Percentiles rank a stretch among this genome's conserved stretches.
These are phyloP conservation scores for Cynara cardunculus DNA, from an alignment of 129 eudicot species.

Conservation along the genomic window DNA sequence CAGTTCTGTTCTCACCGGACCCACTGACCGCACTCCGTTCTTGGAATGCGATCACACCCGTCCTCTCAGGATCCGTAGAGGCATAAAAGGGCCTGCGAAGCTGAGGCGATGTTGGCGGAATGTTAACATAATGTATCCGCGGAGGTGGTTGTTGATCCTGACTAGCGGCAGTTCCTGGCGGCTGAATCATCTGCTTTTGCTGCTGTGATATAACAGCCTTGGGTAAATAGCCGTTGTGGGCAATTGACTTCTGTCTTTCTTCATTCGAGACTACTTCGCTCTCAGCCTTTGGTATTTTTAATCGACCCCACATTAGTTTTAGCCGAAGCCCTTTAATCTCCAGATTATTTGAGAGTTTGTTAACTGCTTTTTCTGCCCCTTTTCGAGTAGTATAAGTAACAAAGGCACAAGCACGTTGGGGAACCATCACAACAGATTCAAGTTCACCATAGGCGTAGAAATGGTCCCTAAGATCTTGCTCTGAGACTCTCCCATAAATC, in stretches of 20 bases:
- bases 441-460: slow-evolving; percentile 91
- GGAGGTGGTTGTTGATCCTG: slow-evolving; percentile 36
- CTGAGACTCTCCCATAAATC: slow-evolving; percentile 64
- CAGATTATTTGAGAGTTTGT: slow-evolving; percentile 75
- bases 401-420: slow-evolving; percentile 88
- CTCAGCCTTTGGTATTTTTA: slow-evolving; percentile 67
- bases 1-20: slow-evolving; percentile 39
- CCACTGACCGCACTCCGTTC: slow-evolving; percentile 52
- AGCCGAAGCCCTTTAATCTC: slow-evolving; percentile 74
- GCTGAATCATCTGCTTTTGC: slow-evolving; percentile 60
- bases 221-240: slow-evolving; percentile 78
- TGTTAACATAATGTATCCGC: slow-evolving; percentile 61
- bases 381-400: slow-evolving; percentile 91
- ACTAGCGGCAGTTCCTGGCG: slow-evolving; percentile 46
- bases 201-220: slow-evolving; percentile 85
- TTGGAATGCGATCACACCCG: slow-evolving; percentile 69
- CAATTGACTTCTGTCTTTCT: slow-evolving; percentile 61
- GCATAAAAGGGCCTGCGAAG: slow-evolving; percentile 68
- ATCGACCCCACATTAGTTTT: slow-evolving; percentile 95
- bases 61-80: slow-evolving; percentile 86
- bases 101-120: slow-evolving; percentile 63
- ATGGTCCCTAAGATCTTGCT: slow-evolving; percentile 82
- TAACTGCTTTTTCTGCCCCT: slow-evolving; percentile 89
- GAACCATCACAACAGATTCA: slow-evolving; percentile 72
- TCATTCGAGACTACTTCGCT: slow-evolving; percentile 46